Evolutionary conservation across 1,284 basidiomycete genomes (phyloP).

Genomic region (Microbotryum scabiosae): DNA sequence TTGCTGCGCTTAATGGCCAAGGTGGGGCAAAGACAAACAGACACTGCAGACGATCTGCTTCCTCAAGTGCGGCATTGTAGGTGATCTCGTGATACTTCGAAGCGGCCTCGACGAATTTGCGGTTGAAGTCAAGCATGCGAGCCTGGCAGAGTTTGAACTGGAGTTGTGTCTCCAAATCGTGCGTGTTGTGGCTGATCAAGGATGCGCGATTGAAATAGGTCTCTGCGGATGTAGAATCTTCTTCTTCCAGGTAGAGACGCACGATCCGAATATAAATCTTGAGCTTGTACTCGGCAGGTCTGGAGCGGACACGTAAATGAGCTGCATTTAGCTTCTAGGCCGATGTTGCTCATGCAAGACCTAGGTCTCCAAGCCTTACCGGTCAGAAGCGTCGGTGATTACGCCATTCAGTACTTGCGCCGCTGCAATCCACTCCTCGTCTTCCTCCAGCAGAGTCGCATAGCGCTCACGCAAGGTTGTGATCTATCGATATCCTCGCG

Average conservation of each 20-base stretch:
- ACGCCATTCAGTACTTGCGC: constrained; percentile 74
- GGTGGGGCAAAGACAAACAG: constrained; percentile 48
- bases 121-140: constrained; percentile 79
- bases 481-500: constrained; percentile 49
- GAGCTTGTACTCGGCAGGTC: constrained; percentile 69
- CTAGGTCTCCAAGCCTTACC: too few relatives aligned
- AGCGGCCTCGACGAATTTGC: constrained; percentile 92
- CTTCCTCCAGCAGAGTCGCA: constrained; percentile 74
- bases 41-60: constrained; percentile 77
- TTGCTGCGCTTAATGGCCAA: too few relatives aligned
- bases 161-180: constrained; percentile 61
- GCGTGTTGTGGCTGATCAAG: constrained; percentile 67
- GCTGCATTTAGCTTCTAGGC: too few relatives aligned
- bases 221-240: constrained; percentile 87
- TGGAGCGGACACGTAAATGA: background rate
- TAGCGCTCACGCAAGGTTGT: constrained; percentile 75
- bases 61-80: constrained; percentile 53
- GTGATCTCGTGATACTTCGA: constrained; percentile 85
- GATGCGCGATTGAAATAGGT: constrained; percentile 95
- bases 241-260: constrained; percentile 87
- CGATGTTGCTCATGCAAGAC: too few relatives aligned
- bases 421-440: constrained; percentile 88
- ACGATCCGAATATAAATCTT: constrained; percentile 88
- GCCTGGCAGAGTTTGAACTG: constrained; percentile 49
- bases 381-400: too few relatives aligned